Percentiles rank a stretch among this genome's conserved stretches.
These are phyloP conservation scores for Microsporum audouinii DNA, from an alignment of 2,329 filamentous ascomycete species.

Conservation along the genomic window DNA sequence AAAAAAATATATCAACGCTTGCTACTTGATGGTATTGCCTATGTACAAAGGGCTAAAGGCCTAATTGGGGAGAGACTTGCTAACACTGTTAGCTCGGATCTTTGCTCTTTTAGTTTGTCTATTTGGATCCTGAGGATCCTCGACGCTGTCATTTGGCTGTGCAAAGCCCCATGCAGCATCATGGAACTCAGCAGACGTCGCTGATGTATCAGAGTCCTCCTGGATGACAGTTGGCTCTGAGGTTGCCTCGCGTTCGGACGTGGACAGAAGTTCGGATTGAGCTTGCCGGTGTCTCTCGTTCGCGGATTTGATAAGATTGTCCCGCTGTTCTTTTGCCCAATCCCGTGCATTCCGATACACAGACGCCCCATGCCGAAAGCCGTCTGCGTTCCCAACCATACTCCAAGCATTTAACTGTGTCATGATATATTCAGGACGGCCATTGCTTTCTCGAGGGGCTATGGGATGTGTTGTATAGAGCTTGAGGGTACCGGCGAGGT, in stretches of 20 bases:
- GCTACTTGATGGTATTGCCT: too few species aligned
- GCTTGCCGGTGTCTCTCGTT: constrained; percentile 15
- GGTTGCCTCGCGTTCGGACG: not conserved
- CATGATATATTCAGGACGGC: constrained; percentile 7
- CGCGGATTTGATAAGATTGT: constrained; percentile 25
- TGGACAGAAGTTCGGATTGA: not conserved
- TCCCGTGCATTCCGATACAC: constrained; percentile 28
- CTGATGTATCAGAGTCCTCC: constrained; percentile 1
- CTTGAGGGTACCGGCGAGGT: constrained; percentile 8
- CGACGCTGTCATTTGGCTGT: not conserved
- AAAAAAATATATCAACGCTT: too few species aligned
- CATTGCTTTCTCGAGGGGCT: not conserved
- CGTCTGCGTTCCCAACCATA: constrained; percentile 12
- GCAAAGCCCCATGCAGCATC: constrained; percentile 6
- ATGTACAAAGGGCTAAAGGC: too few species aligned
- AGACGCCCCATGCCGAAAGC: constrained; percentile 18
- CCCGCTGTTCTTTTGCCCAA: constrained; percentile 28
- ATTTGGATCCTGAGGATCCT: constrained; percentile 2
- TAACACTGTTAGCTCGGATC: too few species aligned
- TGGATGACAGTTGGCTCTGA: not conserved
- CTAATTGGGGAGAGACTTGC: too few species aligned
- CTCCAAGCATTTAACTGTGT: constrained; percentile 3
- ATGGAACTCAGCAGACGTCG: constrained; percentile 7
- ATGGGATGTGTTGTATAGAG: constrained; percentile 6
- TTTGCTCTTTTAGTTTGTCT: not conserved